Evolutionary conservation across 768 basidiomycete species (phyloP), one percentile per base, ranked within the genome.

Genomic region (Termitomyces sp.): DNA sequence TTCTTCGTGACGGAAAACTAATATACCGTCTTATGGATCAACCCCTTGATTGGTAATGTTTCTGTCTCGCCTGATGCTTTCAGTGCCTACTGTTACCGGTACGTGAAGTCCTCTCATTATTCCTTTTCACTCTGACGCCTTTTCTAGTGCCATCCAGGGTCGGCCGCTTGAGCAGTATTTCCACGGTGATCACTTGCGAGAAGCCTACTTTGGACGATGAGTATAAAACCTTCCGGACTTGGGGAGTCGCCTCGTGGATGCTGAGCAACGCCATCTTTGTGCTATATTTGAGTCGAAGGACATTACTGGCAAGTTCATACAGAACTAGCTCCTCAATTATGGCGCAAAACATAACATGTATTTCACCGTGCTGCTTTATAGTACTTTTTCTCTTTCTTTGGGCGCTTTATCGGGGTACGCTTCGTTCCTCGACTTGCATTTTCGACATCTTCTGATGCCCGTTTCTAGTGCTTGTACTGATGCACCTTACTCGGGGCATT

Each of bases 51-150:
- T 64, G 95, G 95, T 37, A 97, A 97, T 63, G 92, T 94, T 21
- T 94, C 92, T 26, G 95, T 98, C 58, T 76, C 97, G 54, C 95
- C 95, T 47, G 95, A 95, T 71, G 95, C 95, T 50, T 98, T 98
- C 80, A 94, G 91, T 8, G 94, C 94, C 7, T 98, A 98, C 70
- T 83, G 93, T 23, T 98, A 64, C 48, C 61, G 64, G 63, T 63
- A 50, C 14, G 58, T 19, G 3, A 11, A 15, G 5, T 23, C 1
- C 11, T 28, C 1, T 26, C 11, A 35, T 5, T 50, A 26, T 41
- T 2, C 5, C 43, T 41, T 50, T 26, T 21, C 3, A 19, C 10
- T 17, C 41, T 35, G 30, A 51, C 19, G 12, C 33, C 14, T 6
- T 23, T 50, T 50, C 71, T 71, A 85, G 88, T 19, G 95, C 95